A percentile compares a stretch with the other conserved stretches of the same genome.
These are phyloP conservation scores for Scytalidium sp. DNA, from an alignment of 2,329 filamentous ascomycete species.

Conservation along the genomic window DNA sequence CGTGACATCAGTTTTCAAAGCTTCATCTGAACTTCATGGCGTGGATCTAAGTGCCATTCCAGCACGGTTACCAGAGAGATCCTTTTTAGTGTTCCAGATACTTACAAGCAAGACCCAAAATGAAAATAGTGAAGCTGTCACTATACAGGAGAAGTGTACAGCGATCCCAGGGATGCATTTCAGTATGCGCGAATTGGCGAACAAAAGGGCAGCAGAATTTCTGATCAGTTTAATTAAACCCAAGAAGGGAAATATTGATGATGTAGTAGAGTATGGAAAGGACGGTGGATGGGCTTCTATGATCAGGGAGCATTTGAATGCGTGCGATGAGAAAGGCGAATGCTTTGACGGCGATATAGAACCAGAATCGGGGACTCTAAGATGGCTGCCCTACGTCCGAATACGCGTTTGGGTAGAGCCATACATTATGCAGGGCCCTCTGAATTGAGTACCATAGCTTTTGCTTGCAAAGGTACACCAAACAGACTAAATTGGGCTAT, in stretches of 20 bases:
- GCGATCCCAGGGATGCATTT: constrained; percentile 1
- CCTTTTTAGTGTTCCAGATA: neutral
- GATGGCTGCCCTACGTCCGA: constrained; percentile 2
- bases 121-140: constrained; percentile 6
- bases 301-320: constrained; percentile 4
- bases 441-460: constrained; percentile 1
- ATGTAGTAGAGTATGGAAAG: constrained; percentile 2
- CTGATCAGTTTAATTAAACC: constrained; percentile 8
- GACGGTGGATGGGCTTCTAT: neutral
- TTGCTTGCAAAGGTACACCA: no score
- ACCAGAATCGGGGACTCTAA: neutral
- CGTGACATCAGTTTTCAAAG: neutral
- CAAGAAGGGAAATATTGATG: constrained; percentile 1
- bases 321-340: neutral
- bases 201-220: constrained; percentile 13
- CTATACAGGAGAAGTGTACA: neutral
- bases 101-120: neutral
- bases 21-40: neutral
- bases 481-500: no score
- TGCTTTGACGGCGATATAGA: neutral
- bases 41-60: neutral
- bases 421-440: constrained; percentile 1
- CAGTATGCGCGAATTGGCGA: constrained; percentile 11
- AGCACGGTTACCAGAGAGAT: neutral
- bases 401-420: constrained; percentile 4